Evolutionary conservation across 2,329 filamentous ascomycete genomes (phyloP).

Genomic region (Xylogone sp.): DNA sequence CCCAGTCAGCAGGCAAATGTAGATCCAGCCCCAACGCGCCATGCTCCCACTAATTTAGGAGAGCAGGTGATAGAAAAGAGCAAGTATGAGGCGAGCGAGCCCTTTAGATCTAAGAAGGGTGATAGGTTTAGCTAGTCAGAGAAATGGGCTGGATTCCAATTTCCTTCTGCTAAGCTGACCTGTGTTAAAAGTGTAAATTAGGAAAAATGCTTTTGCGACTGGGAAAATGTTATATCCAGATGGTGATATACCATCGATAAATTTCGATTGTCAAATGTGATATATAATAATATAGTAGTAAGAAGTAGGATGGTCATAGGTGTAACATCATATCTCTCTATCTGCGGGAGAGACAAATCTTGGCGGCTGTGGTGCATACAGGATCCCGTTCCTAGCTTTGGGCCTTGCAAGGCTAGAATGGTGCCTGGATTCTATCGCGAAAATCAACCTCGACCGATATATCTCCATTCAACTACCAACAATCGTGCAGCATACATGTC

Average conservation of each 20-base stretch:
- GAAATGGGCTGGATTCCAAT: neutral
- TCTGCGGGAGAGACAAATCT: neutral
- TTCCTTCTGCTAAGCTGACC: neutral
- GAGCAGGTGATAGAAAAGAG: conserved; percentile 71
- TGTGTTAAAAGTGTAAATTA: no score
- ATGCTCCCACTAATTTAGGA: conserved; percentile 69
- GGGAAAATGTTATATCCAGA: no score
- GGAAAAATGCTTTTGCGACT: no score
- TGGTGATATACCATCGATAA: no score
- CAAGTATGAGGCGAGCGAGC: conserved; percentile 79
- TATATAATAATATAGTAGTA: neutral
- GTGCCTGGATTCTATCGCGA: neutral
- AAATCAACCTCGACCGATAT: neutral
- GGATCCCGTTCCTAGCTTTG: neutral
- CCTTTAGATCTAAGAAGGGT: conserved; percentile 76
- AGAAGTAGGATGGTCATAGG: neutral
- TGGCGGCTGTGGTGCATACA: neutral
- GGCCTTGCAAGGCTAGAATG: neutral
- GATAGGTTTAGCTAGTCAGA: conserved; percentile 70
- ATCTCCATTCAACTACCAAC: neutral
- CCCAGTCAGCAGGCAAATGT: conserved; percentile 69
- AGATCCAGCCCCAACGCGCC: conserved; percentile 83
- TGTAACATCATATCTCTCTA: neutral
- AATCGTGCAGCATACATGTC: neutral
- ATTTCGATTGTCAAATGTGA: neutral